Conservation (phyloP, 2,329 filamentous ascomycete genomes). For the Aspergillus spinulosporus region DNA sequence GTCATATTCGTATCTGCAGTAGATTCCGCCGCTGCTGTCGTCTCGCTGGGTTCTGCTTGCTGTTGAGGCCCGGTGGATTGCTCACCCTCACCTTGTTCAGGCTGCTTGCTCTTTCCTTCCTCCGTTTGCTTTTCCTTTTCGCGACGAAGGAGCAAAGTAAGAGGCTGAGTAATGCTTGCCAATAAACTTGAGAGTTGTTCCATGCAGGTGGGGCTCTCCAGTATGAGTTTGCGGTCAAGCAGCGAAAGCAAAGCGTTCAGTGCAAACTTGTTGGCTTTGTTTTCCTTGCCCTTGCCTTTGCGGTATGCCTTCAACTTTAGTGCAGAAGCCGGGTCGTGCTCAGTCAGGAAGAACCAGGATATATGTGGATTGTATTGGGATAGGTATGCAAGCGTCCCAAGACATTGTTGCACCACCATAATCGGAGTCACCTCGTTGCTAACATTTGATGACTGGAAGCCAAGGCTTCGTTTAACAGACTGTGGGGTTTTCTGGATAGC, state of each 20-base stretch:
- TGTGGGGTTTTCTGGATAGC: conserved; percentile 79
- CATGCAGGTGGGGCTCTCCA: conserved; percentile 97
- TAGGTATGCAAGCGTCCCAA: conserved; percentile 80
- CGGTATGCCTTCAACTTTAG: conserved; percentile 74
- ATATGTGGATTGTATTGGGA: conserved; percentile 84
- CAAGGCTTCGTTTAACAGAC: conserved; percentile 71
- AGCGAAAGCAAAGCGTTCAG: conserved; percentile 87
- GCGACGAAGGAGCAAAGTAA: conserved; percentile 78
- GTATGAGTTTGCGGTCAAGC: conserved; percentile 89
- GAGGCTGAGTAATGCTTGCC: conserved; percentile 81
- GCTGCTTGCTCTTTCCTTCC: conserved; percentile 42
- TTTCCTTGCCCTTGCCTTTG: conserved; percentile 87
- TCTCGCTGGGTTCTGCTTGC: conserved; percentile 25
- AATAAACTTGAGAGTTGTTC: conserved; percentile 84
- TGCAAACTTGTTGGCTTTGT: conserved; percentile 80
- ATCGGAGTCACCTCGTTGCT: conserved; percentile 90
- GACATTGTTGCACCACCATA: conserved; percentile 92
- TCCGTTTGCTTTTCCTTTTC: conserved; percentile 69
- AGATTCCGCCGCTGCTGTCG: conserved; percentile 25
- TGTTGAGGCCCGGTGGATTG: conserved; percentile 26
- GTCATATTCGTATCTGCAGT: conserved; percentile 42
- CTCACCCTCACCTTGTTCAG: conserved; percentile 28
- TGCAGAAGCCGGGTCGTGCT: conserved; percentile 78
- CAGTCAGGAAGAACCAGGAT: conserved; percentile 86
- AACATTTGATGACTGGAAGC: conserved; percentile 57